Evolutionary conservation across 73 alveolate genomes (phyloP).

Genomic region (Stentor coeruleus): DNA sequence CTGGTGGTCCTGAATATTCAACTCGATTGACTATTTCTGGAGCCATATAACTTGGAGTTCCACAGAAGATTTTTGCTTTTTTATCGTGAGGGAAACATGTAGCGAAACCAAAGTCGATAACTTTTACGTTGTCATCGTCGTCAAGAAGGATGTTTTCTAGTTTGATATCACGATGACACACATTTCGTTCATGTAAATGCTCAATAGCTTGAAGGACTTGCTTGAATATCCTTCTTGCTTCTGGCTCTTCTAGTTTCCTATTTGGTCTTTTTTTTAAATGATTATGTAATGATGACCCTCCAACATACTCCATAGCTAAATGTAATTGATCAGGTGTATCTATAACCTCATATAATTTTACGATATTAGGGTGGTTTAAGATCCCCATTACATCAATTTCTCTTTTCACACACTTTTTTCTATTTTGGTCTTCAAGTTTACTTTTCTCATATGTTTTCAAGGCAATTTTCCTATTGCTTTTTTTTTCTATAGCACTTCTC

Average conservation of each 20-base stretch:
- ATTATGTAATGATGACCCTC: slow-evolving; percentile 62
- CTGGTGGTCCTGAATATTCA: too few relatives aligned
- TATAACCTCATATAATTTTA: slow-evolving; percentile 65
- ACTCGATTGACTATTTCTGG: too few relatives aligned
- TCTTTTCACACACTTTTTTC: slow-evolving; percentile 45
- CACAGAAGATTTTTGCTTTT: slow-evolving; percentile 57
- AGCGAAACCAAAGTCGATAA: slow-evolving; percentile 83
- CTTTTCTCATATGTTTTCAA: slow-evolving; percentile 53
- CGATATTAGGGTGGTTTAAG: slow-evolving; percentile 70
- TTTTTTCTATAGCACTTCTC: slow-evolving; percentile 34
- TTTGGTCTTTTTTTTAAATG: slow-evolving; percentile 39
- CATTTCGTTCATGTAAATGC: slow-evolving; percentile 68
- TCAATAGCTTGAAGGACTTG: slow-evolving; percentile 65
- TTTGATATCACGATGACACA: slow-evolving; percentile 82
- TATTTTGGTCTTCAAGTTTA: slow-evolving; percentile 43
- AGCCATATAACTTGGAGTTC: slow-evolving; percentile 91
- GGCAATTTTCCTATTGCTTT: slow-evolving; percentile 48
- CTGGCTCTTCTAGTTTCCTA: slow-evolving; percentile 58
- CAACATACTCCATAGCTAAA: slow-evolving; percentile 69
- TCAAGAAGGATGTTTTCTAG: slow-evolving; percentile 79
- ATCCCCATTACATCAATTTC: slow-evolving; percentile 47
- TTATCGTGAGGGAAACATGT: slow-evolving; percentile 51
- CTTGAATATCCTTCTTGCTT: slow-evolving; percentile 65
- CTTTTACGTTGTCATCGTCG: slow-evolving; percentile 58
- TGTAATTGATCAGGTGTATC: slow-evolving; percentile 57